phyloP scores from a whole-genome alignment of 306 rosid genomes.

The Quercus alba region DNA sequence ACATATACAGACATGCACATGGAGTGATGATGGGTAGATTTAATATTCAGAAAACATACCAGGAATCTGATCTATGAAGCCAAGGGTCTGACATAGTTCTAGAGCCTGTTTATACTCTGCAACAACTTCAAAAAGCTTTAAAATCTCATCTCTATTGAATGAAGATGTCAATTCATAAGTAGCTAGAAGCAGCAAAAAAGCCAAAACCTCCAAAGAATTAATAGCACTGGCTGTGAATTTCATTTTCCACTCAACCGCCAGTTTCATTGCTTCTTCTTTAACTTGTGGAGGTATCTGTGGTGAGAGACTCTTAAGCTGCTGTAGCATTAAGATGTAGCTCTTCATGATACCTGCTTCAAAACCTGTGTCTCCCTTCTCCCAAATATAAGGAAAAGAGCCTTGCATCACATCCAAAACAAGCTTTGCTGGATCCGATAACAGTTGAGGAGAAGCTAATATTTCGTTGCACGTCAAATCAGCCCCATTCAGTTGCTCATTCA shows the following conservation, averaged over 20 bases:
- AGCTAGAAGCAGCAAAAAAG: slow-evolving; percentile 44
- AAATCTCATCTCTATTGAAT: slow-evolving; percentile 36
- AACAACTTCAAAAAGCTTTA: slow-evolving; percentile 39
- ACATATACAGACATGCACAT: background rate
- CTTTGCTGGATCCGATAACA: slow-evolving; percentile 44
- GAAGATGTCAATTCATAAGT: slow-evolving; percentile 40
- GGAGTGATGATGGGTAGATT: background rate
- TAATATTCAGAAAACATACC: slow-evolving; percentile 39
- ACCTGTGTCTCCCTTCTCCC: slow-evolving; percentile 17
- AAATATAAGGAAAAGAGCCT: slow-evolving; percentile 18
- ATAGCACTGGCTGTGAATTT: slow-evolving; percentile 20
- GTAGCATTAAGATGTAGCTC: slow-evolving; percentile 23
- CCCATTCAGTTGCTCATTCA: slow-evolving; percentile 20
- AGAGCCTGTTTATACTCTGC: slow-evolving; percentile 40
- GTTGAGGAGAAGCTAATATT: slow-evolving; percentile 29
- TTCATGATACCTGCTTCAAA: slow-evolving; percentile 13
- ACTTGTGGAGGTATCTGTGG: slow-evolving; percentile 37
- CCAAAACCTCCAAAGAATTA: slow-evolving; percentile 39
- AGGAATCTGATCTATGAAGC: slow-evolving; percentile 36
- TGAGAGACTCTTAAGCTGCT: slow-evolving; percentile 35
- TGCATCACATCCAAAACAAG: slow-evolving; percentile 43
- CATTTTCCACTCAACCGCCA: slow-evolving; percentile 45
- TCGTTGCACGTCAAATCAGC: slow-evolving; percentile 5
- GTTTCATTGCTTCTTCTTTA: slow-evolving; percentile 42
- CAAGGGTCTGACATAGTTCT: slow-evolving; percentile 31